Conservation (phyloP, 176 grass and related monocot species). For the Musa schizocarpa region DNA sequence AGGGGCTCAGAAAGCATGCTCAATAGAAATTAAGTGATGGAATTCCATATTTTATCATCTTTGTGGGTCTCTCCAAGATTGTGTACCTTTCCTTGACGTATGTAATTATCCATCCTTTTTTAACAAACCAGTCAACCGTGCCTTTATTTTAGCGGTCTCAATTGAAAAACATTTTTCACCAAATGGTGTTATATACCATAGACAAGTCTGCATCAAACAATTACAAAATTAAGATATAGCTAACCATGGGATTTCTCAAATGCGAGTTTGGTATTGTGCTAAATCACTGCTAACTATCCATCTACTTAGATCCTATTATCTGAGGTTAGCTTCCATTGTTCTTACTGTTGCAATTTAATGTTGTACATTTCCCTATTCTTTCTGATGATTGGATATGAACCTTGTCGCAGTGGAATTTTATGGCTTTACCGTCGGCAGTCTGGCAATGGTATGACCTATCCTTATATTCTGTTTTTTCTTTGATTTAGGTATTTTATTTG, state of each 20-base stretch:
- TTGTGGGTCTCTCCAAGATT: no score
- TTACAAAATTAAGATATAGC: no score
- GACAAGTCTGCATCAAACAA: no score
- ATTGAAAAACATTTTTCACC: no score
- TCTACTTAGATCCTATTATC: neutral
- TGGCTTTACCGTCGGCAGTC: conserved; percentile 73
- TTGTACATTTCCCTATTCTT: conserved; percentile 1
- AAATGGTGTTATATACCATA: no score
- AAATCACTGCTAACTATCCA: neutral
- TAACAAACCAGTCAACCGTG: no score
- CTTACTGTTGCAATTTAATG: neutral
- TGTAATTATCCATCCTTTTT: no score
- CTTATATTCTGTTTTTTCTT: neutral
- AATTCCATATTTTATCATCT: neutral
- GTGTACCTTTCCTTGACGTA: no score
- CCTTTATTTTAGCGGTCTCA: no score
- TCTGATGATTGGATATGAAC: conserved; percentile 2
- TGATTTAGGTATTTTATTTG: neutral
- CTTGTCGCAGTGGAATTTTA: conserved; percentile 66
- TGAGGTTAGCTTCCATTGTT: neutral
- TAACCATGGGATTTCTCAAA: neutral
- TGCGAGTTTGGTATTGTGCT: neutral
- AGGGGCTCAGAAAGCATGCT: no score
- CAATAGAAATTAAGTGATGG: neutral
- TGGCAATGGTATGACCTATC: conserved; percentile 54